A percentile compares a stretch with the other conserved stretches of the same genome.
These are phyloP conservation scores for Conidiobolus incongruus DNA, from an alignment of 371 early-diverging fungal species.

Conservation along the genomic window DNA sequence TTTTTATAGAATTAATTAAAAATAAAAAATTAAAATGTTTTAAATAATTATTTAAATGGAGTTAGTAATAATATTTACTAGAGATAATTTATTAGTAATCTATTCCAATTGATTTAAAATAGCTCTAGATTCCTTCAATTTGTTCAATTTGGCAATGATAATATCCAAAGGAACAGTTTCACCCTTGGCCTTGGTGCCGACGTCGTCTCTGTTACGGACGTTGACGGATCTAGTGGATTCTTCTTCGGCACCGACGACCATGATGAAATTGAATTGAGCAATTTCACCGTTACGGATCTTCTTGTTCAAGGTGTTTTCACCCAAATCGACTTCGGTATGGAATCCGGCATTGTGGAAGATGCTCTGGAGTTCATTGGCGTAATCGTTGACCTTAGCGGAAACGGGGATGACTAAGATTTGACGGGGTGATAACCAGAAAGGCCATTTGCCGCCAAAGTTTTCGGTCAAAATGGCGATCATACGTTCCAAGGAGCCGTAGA, in stretches of 20 bases:
- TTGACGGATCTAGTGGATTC: slow-evolving; percentile 63
- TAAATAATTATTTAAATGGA: no score
- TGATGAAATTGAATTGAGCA: slow-evolving; percentile 76
- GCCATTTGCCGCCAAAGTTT: slow-evolving; percentile 74
- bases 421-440: slow-evolving; percentile 98
- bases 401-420: slow-evolving; percentile 88
- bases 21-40: no score
- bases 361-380: slow-evolving; percentile 21
- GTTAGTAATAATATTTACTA: no score
- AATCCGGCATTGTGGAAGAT: slow-evolving; percentile 31
- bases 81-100: no score
- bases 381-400: slow-evolving; percentile 13
- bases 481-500: slow-evolving; percentile 82
- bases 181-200: slow-evolving; percentile 58
- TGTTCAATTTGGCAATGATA: slow-evolving; percentile 29
- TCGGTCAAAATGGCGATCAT: slow-evolving; percentile 91
- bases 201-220: slow-evolving; percentile 71
- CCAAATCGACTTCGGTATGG: slow-evolving; percentile 62
- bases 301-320: slow-evolving; percentile 78
- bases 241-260: slow-evolving; percentile 93
- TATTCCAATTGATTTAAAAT: slow-evolving; percentile 20
- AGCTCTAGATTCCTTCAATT: slow-evolving; percentile 27
- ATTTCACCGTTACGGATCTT: slow-evolving; percentile 84
- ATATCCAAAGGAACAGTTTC: slow-evolving; percentile 43
- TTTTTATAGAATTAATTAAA: no score